Conservation (phyloP, 192 early-diverging fungal species). For the Entomortierella lignicola region DNA sequence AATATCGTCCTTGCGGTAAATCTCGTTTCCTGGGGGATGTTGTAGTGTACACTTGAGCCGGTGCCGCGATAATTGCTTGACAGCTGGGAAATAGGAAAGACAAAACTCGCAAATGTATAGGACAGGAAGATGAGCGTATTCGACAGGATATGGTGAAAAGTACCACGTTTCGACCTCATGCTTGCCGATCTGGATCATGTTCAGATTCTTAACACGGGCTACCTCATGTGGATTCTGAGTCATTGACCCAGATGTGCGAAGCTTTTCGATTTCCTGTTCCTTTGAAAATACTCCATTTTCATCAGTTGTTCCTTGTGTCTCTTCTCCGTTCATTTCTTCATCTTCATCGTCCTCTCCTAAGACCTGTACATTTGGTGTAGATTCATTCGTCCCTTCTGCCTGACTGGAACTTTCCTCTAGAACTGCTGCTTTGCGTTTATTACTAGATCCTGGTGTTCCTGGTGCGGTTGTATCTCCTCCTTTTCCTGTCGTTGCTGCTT, state of each 20-base stretch:
- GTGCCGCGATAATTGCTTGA: conserved; percentile 84
- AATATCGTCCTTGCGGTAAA: conserved; percentile 91
- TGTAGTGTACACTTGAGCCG: conserved; percentile 87
- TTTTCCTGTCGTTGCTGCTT: conserved; percentile 32
- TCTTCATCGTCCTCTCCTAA: conserved; percentile 27
- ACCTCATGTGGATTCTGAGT: conserved; percentile 96
- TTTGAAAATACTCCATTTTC: conserved; percentile 78
- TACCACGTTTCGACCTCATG: conserved; percentile 98
- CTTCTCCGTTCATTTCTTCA: conserved; percentile 42
- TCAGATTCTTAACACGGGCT: conserved; percentile 94
- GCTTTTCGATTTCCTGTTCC: conserved; percentile 95
- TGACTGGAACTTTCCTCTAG: conserved; percentile 42
- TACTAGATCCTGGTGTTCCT: conserved; percentile 54
- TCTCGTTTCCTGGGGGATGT: conserved; percentile 99
- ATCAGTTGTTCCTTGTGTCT: conserved; percentile 4
- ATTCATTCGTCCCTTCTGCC: background rate
- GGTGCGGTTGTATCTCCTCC: conserved; percentile 18
- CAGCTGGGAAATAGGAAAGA: conserved; percentile 81
- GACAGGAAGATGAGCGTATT: conserved; percentile 79
- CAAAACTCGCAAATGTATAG: conserved; percentile 99
- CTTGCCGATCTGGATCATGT: conserved; percentile 91
- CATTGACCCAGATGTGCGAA: conserved; percentile 94
- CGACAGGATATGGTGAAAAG: conserved; percentile 96
- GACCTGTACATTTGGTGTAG: conserved; percentile 12
- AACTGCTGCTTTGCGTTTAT: conserved; percentile 47